Conservation (phyloP, 78 protist genomes). For the Dictyostelium firmibasis region DNA sequence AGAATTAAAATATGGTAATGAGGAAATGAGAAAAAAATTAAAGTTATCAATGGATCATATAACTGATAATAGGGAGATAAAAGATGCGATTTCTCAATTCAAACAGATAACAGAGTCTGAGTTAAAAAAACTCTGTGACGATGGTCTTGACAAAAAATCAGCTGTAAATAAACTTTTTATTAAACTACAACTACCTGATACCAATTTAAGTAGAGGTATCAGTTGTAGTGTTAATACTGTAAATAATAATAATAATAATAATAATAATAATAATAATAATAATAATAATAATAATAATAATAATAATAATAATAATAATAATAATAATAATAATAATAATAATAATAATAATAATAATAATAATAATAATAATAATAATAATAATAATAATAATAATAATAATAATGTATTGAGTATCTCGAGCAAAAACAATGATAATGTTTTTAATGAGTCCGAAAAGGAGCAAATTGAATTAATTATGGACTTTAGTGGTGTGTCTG, state of each 20-base stretch:
- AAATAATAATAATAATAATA: neutral
- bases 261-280: constrained; percentile 3
- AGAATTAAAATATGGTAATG: neutral
- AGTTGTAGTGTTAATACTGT: neutral
- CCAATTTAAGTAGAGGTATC: neutral
- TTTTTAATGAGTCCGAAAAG: neutral
- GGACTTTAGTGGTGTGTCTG: neutral
- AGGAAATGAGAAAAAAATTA: constrained; percentile 5
- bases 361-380: neutral
- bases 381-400: neutral
- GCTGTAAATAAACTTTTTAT: constrained; percentile 25
- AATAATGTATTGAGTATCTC: neutral
- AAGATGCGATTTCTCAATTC: constrained; percentile 33
- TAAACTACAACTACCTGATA: constrained; percentile 8
- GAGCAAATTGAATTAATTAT: neutral
- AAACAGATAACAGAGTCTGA: constrained; percentile 7
- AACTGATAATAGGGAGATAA: neutral
- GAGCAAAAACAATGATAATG: neutral
- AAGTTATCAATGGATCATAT: neutral
- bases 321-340: neutral
- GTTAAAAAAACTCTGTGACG: neutral
- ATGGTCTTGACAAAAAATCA: constrained; percentile 29
- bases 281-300: neutral
- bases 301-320: neutral
- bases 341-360: neutral